Conservation (phyloP, 345 rosid genomes). For the Rubroshorea leprosula region DNA sequence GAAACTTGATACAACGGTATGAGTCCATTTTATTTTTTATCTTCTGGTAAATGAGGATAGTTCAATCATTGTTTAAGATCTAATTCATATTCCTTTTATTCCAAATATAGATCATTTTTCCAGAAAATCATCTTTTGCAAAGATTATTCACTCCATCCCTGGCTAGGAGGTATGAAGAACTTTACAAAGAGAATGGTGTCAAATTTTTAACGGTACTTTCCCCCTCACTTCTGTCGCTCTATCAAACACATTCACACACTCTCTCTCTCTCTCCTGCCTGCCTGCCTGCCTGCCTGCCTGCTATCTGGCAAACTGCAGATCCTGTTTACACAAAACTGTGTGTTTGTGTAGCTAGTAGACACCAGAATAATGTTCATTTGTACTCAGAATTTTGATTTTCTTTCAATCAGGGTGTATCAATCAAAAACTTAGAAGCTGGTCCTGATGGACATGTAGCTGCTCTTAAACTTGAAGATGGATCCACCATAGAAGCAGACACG, state of each 20-base stretch:
- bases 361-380: background rate
- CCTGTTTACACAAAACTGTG: background rate
- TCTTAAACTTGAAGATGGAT: conserved; percentile 81
- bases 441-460: conserved; percentile 68
- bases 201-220: conserved; percentile 58
- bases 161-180: conserved; percentile 72
- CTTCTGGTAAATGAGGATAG: background rate
- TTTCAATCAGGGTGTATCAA: conserved; percentile 59
- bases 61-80: background rate
- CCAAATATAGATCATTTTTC: conserved; percentile 63
- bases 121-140: conserved; percentile 77
- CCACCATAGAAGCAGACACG: conserved; percentile 71
- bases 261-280: background rate
- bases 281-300: too few species aligned
- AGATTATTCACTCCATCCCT: conserved; percentile 93
- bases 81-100: conserved; percentile 9
- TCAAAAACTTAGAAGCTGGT: conserved; percentile 73
- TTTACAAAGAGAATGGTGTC: conserved; percentile 78
- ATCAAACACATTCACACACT: conserved; percentile 10
- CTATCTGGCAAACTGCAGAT: too few species aligned
- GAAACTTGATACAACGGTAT: conserved; percentile 87
- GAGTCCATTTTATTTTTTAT: conserved; percentile 3
- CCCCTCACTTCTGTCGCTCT: conserved; percentile 10
- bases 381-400: conserved; percentile 5
- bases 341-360: background rate